A percentile compares a stretch with the other conserved stretches of the same genome.
Evolutionary conservation across 2,329 filamentous ascomycete genomes (phyloP).

Genomic region (Simplicillium aogashimaense): DNA sequence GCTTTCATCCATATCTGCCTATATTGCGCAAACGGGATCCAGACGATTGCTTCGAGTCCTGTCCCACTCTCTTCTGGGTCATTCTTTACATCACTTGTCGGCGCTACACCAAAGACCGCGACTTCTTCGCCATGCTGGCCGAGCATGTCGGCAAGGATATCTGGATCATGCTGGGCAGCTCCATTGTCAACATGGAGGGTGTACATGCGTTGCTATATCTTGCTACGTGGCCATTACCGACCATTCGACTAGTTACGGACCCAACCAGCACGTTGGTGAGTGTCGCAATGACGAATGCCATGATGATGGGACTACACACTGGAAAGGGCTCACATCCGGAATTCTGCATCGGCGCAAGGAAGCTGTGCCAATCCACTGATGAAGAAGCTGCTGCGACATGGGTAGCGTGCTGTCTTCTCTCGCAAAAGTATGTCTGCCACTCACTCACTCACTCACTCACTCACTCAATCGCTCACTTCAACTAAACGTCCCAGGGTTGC

Average conservation of each 20-base stretch:
- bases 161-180: slow-evolving; percentile 29
- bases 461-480: neutral
- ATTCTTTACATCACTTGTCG: slow-evolving; percentile 40
- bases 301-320: slow-evolving; percentile 40
- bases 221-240: slow-evolving; percentile 41
- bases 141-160: slow-evolving; percentile 37
- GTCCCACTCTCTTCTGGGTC: slow-evolving; percentile 43
- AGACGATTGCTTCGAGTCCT: slow-evolving; percentile 37
- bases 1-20: slow-evolving; percentile 42
- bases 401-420: slow-evolving; percentile 41
- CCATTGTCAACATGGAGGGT: slow-evolving; percentile 33
- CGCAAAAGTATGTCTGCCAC: slow-evolving; percentile 29
- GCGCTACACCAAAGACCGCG: slow-evolving; percentile 33
- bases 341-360: slow-evolving; percentile 32
- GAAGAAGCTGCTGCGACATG: slow-evolving; percentile 44
- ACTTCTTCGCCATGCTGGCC: slow-evolving; percentile 31
- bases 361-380: slow-evolving; percentile 33
- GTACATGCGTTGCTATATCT: slow-evolving; percentile 43
- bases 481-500: slow-evolving; percentile 18
- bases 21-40: slow-evolving; percentile 38
- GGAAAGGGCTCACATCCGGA: slow-evolving; percentile 40
- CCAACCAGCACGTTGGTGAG: slow-evolving; percentile 36
- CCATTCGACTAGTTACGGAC: slow-evolving; percentile 40
- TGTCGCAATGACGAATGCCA: slow-evolving; percentile 35
- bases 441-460: neutral